phyloP scores from a whole-genome alignment of 352 stramenopile genomes.

The Phytophthora melonis region DNA sequence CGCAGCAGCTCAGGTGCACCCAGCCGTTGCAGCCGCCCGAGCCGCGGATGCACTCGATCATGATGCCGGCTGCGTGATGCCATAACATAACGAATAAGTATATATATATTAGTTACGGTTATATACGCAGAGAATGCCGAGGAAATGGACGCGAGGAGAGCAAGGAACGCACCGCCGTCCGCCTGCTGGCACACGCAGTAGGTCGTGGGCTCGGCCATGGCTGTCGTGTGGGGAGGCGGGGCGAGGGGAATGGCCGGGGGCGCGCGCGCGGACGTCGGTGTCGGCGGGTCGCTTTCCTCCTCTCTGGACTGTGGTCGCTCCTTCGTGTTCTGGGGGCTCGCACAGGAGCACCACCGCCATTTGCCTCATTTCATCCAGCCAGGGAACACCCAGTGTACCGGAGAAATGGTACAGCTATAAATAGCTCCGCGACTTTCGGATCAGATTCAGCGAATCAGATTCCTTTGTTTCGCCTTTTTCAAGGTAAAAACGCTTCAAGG shows the following conservation, averaged over 20 bases:
- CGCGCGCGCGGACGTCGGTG: not conserved
- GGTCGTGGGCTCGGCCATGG: constrained; percentile 53
- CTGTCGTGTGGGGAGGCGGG: not conserved
- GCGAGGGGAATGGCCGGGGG: not conserved
- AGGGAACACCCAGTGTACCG: not conserved
- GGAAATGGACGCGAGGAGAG: not conserved
- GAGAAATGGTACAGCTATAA: not conserved
- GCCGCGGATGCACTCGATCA: constrained; percentile 94
- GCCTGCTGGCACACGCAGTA: constrained; percentile 90
- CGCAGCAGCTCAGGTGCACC: constrained; percentile 91
- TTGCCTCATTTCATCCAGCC: not conserved
- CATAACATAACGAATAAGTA: not conserved
- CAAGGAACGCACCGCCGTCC: constrained; percentile 59
- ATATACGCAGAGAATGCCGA: not conserved
- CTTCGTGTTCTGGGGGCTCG: not conserved
- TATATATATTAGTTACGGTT: constrained; percentile 1
- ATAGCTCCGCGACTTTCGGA: not conserved
- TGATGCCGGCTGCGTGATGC: constrained; percentile 69
- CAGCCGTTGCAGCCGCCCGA: constrained; percentile 91
- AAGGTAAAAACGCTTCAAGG: too few species aligned
- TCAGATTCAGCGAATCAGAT: too few species aligned
- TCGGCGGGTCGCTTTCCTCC: not conserved
- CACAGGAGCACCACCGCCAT: not conserved
- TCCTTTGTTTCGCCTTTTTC: too few species aligned
- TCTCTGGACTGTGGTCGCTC: not conserved